phyloP scores from a whole-genome alignment of 2,329 filamentous ascomycete species.

The Aspergillus udagawae region DNA sequence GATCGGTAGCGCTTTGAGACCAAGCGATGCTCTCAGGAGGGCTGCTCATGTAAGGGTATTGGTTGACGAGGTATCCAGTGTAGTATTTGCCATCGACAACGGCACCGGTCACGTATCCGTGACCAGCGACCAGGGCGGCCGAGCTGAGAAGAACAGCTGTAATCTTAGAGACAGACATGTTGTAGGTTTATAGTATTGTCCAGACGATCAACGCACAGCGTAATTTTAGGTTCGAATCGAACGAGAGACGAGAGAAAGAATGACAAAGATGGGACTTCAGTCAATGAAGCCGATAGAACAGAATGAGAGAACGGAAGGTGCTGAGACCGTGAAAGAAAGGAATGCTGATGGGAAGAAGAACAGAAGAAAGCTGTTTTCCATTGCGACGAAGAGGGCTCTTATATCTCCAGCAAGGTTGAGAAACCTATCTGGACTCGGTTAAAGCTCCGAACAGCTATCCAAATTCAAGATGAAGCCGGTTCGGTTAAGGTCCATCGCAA shows the following conservation, averaged over 20 bases:
- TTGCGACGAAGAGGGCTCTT: constrained; percentile 10
- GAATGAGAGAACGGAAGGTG: constrained; percentile 26
- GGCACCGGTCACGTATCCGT: constrained; percentile 36
- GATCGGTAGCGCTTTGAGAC: constrained; percentile 50
- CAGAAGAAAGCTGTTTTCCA: constrained; percentile 1
- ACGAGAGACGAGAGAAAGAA: constrained; percentile 21
- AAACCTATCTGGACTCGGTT: background rate
- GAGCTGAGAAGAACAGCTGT: constrained; percentile 31
- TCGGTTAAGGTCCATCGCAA: constrained; percentile 12
- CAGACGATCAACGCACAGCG: constrained; percentile 28
- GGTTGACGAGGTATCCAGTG: constrained; percentile 38
- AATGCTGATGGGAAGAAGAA: constrained; percentile 26
- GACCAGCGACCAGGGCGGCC: constrained; percentile 35
- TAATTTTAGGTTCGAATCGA: constrained; percentile 18
- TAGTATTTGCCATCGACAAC: constrained; percentile 35
- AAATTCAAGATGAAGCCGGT: constrained; percentile 11
- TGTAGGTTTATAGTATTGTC: constrained; percentile 11
- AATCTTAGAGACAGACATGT: constrained; percentile 34
- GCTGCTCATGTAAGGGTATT: constrained; percentile 32
- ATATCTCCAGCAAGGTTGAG: constrained; percentile 7
- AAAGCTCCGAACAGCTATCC: constrained; percentile 10
- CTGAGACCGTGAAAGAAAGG: constrained; percentile 26
- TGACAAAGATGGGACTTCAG: constrained; percentile 29
- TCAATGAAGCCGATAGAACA: constrained; percentile 31
- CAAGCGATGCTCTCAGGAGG: constrained; percentile 51